Base-by-base conservation (phyloP, 2,329 filamentous ascomycete genomes). In the Calonectria henricotiae region DNA sequence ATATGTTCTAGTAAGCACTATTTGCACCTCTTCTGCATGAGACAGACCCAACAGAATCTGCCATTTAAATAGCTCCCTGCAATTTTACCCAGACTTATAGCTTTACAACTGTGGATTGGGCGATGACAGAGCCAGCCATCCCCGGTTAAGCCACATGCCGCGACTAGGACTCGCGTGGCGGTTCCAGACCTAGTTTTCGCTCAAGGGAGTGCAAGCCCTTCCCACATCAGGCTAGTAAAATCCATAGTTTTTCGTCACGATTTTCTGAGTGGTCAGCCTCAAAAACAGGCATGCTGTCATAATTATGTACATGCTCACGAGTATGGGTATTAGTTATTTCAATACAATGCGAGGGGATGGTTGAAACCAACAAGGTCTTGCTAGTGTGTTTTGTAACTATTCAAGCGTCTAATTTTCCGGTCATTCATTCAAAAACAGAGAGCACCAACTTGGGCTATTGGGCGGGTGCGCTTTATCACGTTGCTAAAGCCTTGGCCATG, bases 111-210 rank as follows among this genome's bases (percentile, higher is more conserved):
- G 15, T 8, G 15, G 47, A 51, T 51, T 51, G 47, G 47, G 25
- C 25, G 7, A 51, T 15, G 15, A 3, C 46, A 27, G 7, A 8
- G 20, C 20, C 51, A 39, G 35, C 51, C 20, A 39, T n/a, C 43
- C 43, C 43, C 43, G 5, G 11, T 46, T 46, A 23, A 46, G 51
- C 51, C 51, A 58, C 51, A 55, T 27, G 35, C 12, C 20, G n/a
- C 20, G 35, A 17, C 51, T 58, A 25, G 15, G 12, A 12, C 12
- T 6, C 12, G 4, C n/a, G 51, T 58, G 51, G 51, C 51, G 32
- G 51, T 58, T 58, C 51, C 32, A 58, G 51, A 39, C 51, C 51
- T 58, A 8, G 20, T 23, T 58, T 58, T 39, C 20, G 32, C 20
- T 20, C 35, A 39, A 11, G 20, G 9, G 3, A 4, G 6, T 9